These are phyloP conservation scores for Vitis hybrid DNA, from an alignment of 177 flowering plant species.

Conservation along the genomic window DNA sequence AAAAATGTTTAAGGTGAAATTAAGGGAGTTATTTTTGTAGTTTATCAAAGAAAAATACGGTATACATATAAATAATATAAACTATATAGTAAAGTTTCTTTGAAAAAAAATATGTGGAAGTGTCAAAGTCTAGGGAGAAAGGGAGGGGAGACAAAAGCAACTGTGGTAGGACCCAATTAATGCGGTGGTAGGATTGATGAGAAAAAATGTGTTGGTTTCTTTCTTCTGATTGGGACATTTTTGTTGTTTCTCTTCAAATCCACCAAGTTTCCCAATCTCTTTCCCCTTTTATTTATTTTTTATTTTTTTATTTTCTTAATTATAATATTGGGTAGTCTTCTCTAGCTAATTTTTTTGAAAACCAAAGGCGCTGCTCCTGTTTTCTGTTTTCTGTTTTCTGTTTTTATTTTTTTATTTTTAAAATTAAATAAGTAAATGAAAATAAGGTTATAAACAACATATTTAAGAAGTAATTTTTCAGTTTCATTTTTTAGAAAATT, in stretches of 20 bases:
- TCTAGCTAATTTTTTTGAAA: not conserved
- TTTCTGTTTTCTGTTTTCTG: no score
- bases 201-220: conserved; percentile 9
- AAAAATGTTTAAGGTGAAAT: no score
- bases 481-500: no score
- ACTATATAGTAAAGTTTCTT: no score
- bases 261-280: not conserved
- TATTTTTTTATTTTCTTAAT: not conserved
- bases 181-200: conserved; percentile 17
- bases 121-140: not conserved
- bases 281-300: not conserved
- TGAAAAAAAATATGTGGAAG: no score
- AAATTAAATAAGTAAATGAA: no score
- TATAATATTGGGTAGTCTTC: not conserved
- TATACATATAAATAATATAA: no score
- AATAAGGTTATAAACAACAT: no score
- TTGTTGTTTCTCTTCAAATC: conserved; percentile 7
- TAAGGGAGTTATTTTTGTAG: no score
- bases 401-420: no score
- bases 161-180: conserved; percentile 25
- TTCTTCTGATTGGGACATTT: conserved; percentile 1
- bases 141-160: conserved; percentile 18
- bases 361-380: not conserved
- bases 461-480: no score
- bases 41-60: no score